Evolutionary conservation across 2,329 filamentous ascomycete genomes (phyloP), one percentile per base, ranked within the genome.

Genomic region (Arachnopeziza araneosa): DNA sequence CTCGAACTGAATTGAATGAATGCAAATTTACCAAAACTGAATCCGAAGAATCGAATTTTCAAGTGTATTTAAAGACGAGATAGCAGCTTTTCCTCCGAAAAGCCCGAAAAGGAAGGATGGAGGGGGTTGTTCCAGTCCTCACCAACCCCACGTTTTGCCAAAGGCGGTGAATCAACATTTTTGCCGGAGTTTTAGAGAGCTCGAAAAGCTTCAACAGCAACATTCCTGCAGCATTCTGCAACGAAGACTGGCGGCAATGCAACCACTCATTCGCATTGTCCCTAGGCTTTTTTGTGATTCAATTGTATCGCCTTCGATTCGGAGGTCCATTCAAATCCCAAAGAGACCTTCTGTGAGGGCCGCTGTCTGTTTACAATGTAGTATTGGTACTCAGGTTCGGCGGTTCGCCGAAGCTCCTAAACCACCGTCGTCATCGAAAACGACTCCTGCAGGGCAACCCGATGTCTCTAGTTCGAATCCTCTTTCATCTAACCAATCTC

Each of bases 281-380:
- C 68, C 70, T 63, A 66, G 70, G 66, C 67, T 69, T 58, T 62
- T 68, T 59, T 61, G 67, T 55, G 66, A 70, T 30, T 64, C 69
- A 63, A 63, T 66, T 58, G 54, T 60, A 23, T 58, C 58, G 24
- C 67, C 66, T 49, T 22, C 64, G 54, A 57, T 65, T 56, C 61
- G 61, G 55, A 59, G 61, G 52, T 44, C 64, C 19, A 32, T 68
- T 24, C 60, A 61, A 58, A 59, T 65, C 44, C 56, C 64, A 30
- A 60, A 54, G 55, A 67, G 64, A 48, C 55, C 65, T n/a, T 64
- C 67, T 26, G 50, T 67, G 50, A 63, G 63, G 44, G 59, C 70
- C 24, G 75, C 76, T 57, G 72, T 73, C 59, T 79, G 77, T 64
- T 56, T 76, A 63, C 74, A 73, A 73, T 78, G 77, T 68, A 69